Evolutionary conservation across 1,284 basidiomycete genomes (phyloP), one percentile per base, ranked within the genome.

Genomic region (Gomphus bonarii): DNA sequence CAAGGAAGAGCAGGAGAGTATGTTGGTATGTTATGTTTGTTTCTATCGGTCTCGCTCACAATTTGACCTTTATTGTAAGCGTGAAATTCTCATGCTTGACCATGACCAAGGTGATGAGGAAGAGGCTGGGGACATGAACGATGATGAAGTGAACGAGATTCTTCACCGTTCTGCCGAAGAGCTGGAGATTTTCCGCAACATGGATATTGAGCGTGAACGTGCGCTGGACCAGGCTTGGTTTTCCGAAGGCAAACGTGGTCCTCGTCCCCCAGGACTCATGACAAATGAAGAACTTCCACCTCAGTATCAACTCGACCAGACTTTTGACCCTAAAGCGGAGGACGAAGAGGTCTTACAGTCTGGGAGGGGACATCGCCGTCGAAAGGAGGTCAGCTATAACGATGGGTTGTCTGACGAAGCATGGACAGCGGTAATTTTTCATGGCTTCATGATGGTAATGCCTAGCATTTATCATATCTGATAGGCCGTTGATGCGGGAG

Each of bases 141-240:
- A 99, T 66, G 95, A 97, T 30, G 97, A 99, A 69, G 80, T 99
- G 63, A 99, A 99, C 71, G 88, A 93, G 67, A 78, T 98, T 60
- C 84, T 99, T 55, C 84, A 94, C 14, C 88, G 97, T 60, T 80
- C 76, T 7, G 95, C 98, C 14, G 75, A 88, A 20, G 97, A 99
- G 69, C 72, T 77, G 1, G 75, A 70, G 10, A 74, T 90, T 60
- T 99, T 97, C 79, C 78, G 85, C 5, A 76, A 86, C 59, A 88
- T 99, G 76, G 97, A 99, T 67, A 65, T 79, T 18, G 81, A 93
- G 65, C 84, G 97, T 33, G 84, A 89, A 48, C 82, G 83, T 18
- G 81, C 85, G n/a, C 75, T 79, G 16, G 63, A 80, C 48, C 81
- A 84, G 47, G 72, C 71, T 20, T 97, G 94, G 92, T 81, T 81